Evolutionary conservation across 1,284 basidiomycete genomes (phyloP).

Genomic region (Malassezia obtusa): DNA sequence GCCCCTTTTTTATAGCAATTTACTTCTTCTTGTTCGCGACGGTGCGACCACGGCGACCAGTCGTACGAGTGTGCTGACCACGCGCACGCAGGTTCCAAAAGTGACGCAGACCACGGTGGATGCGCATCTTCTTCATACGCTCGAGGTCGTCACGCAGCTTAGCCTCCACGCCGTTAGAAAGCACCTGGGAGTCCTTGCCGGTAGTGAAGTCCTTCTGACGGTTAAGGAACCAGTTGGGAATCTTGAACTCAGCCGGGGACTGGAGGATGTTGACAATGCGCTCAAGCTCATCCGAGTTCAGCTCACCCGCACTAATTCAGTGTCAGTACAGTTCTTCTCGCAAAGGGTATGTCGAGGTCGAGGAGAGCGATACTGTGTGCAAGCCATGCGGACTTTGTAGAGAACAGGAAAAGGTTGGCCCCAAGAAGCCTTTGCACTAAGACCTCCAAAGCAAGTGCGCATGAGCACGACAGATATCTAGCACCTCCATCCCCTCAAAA

Average conservation of each 20-base stretch:
- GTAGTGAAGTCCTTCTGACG: conserved; percentile 96
- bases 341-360: background rate
- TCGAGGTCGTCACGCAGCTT: conserved; percentile 98
- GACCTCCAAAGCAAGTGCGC: too few relatives aligned
- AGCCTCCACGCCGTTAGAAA: conserved; percentile 95
- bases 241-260: conserved; percentile 99
- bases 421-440: too few relatives aligned
- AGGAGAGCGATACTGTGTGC: background rate
- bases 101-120: conserved; percentile 95
- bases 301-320: conserved; percentile 75
- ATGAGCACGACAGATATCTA: too few relatives aligned
- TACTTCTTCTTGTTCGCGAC: conserved; percentile 48
- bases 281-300: conserved; percentile 95
- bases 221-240: conserved; percentile 98
- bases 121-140: conserved; percentile 97
- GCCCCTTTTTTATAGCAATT: conserved; percentile 6
- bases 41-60: conserved; percentile 57
- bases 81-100: conserved; percentile 82
- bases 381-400: background rate
- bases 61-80: conserved; percentile 99
- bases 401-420: background rate
- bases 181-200: conserved; percentile 89
- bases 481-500: too few relatives aligned
- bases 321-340: conserved; percentile 1
- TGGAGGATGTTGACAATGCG: conserved; percentile 99